Evolutionary conservation across 2,329 filamentous ascomycete species (phyloP).

Genomic region (Cladosporium sp.): DNA sequence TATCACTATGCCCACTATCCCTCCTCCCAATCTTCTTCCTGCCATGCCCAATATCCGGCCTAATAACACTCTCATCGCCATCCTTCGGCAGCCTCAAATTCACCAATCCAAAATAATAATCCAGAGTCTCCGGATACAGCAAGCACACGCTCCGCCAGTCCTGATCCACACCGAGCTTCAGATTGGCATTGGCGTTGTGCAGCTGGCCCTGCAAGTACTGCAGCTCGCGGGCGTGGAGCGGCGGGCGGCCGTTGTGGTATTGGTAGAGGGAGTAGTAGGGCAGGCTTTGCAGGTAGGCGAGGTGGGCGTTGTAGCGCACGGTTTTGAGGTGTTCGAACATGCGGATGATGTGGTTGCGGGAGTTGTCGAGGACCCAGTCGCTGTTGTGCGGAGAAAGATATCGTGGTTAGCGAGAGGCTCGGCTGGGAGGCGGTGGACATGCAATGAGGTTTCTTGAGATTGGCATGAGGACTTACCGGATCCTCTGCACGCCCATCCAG

Average conservation of each 20-base stretch:
- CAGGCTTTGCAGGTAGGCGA: slow-evolving; percentile 47
- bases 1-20: slow-evolving; percentile 29
- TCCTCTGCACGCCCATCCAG: slow-evolving; percentile 33
- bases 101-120: slow-evolving; percentile 76
- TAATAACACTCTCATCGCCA: slow-evolving; percentile 32
- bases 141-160: slow-evolving; percentile 77
- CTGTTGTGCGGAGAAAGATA: slow-evolving; percentile 30
- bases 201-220: slow-evolving; percentile 56
- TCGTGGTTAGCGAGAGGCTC: background rate
- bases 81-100: slow-evolving; percentile 66
- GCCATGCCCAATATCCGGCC: slow-evolving; percentile 19
- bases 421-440: background rate
- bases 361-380: slow-evolving; percentile 51
- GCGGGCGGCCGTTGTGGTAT: slow-evolving; percentile 48
- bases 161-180: slow-evolving; percentile 75
- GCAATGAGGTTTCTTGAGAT: background rate
- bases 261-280: slow-evolving; percentile 51
- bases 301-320: slow-evolving; percentile 45
- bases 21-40: slow-evolving; percentile 37
- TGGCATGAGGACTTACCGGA: slow-evolving; percentile 29
- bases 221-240: slow-evolving; percentile 45
- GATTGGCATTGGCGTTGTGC: slow-evolving; percentile 62
- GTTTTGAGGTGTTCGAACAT: slow-evolving; percentile 46
- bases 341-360: slow-evolving; percentile 48
- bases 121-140: slow-evolving; percentile 77